These are phyloP conservation scores for Acanthamoeba culbertsoni DNA, from an alignment of 208 protist genomes.

Conservation along the genomic window DNA sequence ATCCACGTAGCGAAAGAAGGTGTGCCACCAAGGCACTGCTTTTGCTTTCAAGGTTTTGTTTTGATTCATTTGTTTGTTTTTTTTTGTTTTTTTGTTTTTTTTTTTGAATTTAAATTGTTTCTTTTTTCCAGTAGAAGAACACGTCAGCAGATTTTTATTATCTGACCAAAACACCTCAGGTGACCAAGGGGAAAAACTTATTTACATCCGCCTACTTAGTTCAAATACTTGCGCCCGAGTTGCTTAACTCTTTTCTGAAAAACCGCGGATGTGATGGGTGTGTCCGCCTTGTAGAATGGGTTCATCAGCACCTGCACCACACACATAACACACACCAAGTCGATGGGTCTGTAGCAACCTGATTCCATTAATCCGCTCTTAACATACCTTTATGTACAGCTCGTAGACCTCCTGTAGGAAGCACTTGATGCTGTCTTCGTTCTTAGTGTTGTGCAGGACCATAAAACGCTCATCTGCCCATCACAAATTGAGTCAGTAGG, in stretches of 20 bases:
- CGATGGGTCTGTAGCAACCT: not conserved
- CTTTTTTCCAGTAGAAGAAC: too few relatives aligned
- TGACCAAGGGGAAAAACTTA: too few relatives aligned
- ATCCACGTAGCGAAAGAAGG: not conserved
- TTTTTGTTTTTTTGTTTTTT: not conserved
- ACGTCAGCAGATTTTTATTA: too few relatives aligned
- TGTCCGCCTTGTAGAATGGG: conserved; percentile 44
- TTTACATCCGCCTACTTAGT: too few relatives aligned
- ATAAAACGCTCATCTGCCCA: conserved; percentile 27
- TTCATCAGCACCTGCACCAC: not conserved
- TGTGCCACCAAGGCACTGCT: not conserved
- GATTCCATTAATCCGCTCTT: too few relatives aligned
- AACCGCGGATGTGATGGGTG: not conserved
- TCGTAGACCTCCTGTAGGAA: conserved; percentile 46
- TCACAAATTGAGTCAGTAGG: not conserved
- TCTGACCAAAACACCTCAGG: too few relatives aligned
- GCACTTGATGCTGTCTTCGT: conserved; percentile 50
- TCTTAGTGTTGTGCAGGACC: conserved; percentile 51
- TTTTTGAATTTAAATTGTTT: not conserved
- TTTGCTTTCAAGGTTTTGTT: not conserved
- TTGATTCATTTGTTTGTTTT: not conserved
- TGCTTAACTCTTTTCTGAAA: conserved; percentile 35
- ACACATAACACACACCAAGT: too few relatives aligned
- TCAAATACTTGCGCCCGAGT: conserved; percentile 40
- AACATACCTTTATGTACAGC: conserved; percentile 40